These are phyloP conservation scores for Emergomyces africanus DNA, from an alignment of 2,329 filamentous ascomycete species.

Conservation along the genomic window DNA sequence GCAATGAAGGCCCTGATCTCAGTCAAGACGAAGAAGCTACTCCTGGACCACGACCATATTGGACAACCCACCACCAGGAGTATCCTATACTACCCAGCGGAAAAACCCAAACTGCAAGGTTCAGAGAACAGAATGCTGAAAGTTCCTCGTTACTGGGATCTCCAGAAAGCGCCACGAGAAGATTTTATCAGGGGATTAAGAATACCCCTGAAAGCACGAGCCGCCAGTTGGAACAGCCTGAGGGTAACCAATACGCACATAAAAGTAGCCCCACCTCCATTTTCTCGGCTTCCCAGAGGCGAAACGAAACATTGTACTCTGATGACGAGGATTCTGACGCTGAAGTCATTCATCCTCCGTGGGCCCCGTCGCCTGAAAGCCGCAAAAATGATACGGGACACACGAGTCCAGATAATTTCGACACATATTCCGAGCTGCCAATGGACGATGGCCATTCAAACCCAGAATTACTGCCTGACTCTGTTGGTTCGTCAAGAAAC, in stretches of 20 bases:
- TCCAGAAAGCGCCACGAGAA: constrained; percentile 10
- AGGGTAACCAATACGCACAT: too few relatives aligned
- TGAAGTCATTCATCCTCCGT: not conserved
- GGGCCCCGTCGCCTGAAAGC: constrained; percentile 2
- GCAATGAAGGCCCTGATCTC: constrained; percentile 14
- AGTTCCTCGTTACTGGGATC: constrained; percentile 10
- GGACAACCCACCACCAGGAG: constrained; percentile 17
- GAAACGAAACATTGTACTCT: not conserved
- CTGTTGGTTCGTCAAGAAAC: not conserved
- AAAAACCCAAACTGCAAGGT: constrained; percentile 10
- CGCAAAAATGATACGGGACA: constrained; percentile 2
- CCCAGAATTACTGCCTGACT: not conserved
- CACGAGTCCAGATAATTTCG: not conserved
- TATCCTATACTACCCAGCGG: constrained; percentile 10
- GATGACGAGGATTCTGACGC: constrained; percentile 1
- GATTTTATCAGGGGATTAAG: constrained; percentile 6
- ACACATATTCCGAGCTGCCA: not conserved
- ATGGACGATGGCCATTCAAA: not conserved
- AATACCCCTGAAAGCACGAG: not conserved
- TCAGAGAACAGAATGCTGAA: constrained; percentile 10
- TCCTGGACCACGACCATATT: constrained; percentile 17
- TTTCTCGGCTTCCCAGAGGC: not conserved
- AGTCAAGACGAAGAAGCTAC: constrained; percentile 13
- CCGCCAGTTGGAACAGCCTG: not conserved
- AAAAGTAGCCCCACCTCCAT: not conserved